Evolutionary conservation across 306 rosid genomes (phyloP).

Genomic region (Pachyrhizus erosus): DNA sequence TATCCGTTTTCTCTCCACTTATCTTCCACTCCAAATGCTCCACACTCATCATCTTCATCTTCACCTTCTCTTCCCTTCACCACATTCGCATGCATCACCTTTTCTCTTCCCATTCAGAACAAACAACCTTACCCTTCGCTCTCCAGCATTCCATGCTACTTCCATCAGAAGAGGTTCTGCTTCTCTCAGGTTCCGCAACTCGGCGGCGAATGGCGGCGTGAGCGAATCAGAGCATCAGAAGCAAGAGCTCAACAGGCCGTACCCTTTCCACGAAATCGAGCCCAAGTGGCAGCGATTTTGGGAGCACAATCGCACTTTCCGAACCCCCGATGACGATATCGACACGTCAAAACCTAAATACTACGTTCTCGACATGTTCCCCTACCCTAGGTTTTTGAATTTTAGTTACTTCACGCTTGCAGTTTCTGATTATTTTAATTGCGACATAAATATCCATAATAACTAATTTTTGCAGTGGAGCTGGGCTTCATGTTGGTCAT

Average conservation of each 20-base stretch:
- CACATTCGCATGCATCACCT: conserved; percentile 26
- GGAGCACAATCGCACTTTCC: conserved; percentile 77
- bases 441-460: neutral
- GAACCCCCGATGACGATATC: conserved; percentile 86
- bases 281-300: conserved; percentile 91
- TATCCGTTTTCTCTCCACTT: conserved; percentile 17
- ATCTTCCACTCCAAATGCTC: conserved; percentile 49
- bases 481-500: conserved; percentile 96
- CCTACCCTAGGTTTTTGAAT: conserved; percentile 85
- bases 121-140: conserved; percentile 4
- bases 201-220: conserved; percentile 18
- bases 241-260: conserved; percentile 56
- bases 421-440: conserved; percentile 12
- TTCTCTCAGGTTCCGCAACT: conserved; percentile 46
- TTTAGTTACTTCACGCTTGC: neutral
- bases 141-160: conserved; percentile 42
- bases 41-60: conserved; percentile 35
- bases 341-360: conserved; percentile 87
- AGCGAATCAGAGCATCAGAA: conserved; percentile 46
- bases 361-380: conserved; percentile 96
- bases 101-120: conserved; percentile 35
- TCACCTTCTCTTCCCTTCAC: conserved; percentile 29
- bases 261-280: conserved; percentile 82
- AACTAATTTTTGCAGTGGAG: conserved; percentile 65
- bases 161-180: conserved; percentile 17